Conservation (phyloP, 139 green algal species). For the Monoraphidium neglectum region DNA sequence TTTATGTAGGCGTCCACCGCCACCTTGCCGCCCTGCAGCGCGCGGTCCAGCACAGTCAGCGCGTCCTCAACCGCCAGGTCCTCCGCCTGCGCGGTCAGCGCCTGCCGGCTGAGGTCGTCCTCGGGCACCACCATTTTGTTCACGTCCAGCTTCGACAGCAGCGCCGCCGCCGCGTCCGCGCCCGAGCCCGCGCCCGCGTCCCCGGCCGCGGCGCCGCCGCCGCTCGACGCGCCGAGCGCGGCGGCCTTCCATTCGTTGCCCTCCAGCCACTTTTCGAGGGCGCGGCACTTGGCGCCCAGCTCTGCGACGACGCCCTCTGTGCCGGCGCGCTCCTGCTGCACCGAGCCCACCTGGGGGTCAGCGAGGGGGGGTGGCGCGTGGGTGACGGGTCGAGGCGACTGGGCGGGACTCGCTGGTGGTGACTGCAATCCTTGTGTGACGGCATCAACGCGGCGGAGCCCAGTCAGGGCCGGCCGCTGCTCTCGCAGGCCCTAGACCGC, state of each 20-base stretch:
- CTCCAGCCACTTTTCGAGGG: slow-evolving; percentile 68
- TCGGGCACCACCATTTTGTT: slow-evolving; percentile 56
- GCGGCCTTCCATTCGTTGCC: slow-evolving; percentile 64
- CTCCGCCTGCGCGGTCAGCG: slow-evolving; percentile 71
- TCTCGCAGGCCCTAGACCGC: no score
- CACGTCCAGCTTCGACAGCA: slow-evolving; percentile 15
- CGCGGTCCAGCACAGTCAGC: slow-evolving; percentile 79
- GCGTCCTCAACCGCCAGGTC: slow-evolving; percentile 89
- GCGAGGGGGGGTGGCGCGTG: background rate
- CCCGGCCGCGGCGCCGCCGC: background rate
- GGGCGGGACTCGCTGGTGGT: no score
- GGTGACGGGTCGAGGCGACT: no score
- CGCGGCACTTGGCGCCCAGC: slow-evolving; percentile 49
- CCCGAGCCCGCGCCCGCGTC: background rate
- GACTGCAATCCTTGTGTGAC: no score
- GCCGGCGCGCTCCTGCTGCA: slow-evolving; percentile 62
- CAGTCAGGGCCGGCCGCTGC: no score
- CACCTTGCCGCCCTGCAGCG: slow-evolving; percentile 56
- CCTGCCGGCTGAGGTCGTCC: slow-evolving; percentile 74
- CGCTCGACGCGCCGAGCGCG: slow-evolving; percentile 13
- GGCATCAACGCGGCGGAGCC: no score
- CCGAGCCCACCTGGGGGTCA: slow-evolving; percentile 22
- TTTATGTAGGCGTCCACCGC: slow-evolving; percentile 75
- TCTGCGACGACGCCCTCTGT: slow-evolving; percentile 70
- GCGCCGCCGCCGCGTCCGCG: background rate